A percentile compares a stretch with the other conserved stretches of the same genome.
Conservation (phyloP, 1,284 basidiomycete genomes). For the Ceratobasidium sp. region DNA sequence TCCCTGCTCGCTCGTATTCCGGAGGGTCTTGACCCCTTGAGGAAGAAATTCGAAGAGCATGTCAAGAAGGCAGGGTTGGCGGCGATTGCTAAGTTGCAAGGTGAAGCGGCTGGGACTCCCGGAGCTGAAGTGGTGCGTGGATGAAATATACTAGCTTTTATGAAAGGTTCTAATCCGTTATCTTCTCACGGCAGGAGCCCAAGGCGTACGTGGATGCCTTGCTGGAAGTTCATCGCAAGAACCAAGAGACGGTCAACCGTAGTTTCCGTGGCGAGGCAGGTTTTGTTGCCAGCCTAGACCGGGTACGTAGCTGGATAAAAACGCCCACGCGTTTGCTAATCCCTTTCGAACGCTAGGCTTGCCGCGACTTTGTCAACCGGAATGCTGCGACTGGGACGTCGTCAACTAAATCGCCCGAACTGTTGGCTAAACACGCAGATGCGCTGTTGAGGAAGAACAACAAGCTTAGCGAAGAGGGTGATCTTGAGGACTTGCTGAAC, state of each 20-base stretch:
- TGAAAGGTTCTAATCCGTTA: constrained; percentile 51
- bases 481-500: constrained; percentile 90
- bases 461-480: constrained; percentile 92
- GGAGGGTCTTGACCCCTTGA: constrained; percentile 91
- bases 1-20: constrained; percentile 89
- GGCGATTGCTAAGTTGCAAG: constrained; percentile 86
- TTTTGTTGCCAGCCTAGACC: constrained; percentile 93
- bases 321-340: background rate
- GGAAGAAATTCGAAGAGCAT: constrained; percentile 94
- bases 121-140: constrained; percentile 67
- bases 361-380: constrained; percentile 95
- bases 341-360: constrained; percentile 72
- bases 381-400: constrained; percentile 90
- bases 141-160: background rate
- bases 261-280: constrained; percentile 96
- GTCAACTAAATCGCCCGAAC: constrained; percentile 92
- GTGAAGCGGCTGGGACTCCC: constrained; percentile 68
- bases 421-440: constrained; percentile 95
- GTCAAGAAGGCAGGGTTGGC: constrained; percentile 91
- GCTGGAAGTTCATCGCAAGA: constrained; percentile 92
- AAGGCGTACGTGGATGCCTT: constrained; percentile 96
- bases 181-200: constrained; percentile 63
- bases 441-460: constrained; percentile 94
- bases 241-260: constrained; percentile 88
- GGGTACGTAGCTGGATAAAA: constrained; percentile 54